phyloP scores from a whole-genome alignment of 768 basidiomycete species.

The Sarcodon sp. region DNA sequence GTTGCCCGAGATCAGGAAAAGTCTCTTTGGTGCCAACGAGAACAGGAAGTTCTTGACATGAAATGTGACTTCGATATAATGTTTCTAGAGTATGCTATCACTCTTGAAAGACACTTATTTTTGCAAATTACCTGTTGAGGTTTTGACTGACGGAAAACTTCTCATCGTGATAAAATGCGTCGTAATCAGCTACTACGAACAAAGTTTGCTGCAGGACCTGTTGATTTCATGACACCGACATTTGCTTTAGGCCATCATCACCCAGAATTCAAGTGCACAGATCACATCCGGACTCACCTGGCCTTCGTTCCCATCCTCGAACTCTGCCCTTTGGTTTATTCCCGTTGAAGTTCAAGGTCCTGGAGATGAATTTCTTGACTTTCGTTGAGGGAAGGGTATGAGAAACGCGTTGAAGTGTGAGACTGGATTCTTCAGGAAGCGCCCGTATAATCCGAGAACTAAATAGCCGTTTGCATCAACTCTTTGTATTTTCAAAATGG shows the following conservation, averaged over 20 bases:
- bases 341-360: constrained; percentile 35
- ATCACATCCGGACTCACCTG: constrained; percentile 28
- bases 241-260: constrained; percentile 24
- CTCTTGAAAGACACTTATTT: too few species aligned
- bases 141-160: too few species aligned
- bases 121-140: too few species aligned
- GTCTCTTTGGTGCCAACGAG: constrained; percentile 81
- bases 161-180: too few species aligned
- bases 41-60: constrained; percentile 88
- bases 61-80: neutral
- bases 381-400: constrained; percentile 34
- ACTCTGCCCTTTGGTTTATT: constrained; percentile 20
- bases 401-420: constrained; percentile 19
- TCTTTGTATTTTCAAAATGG: neutral
- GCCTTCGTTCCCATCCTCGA: constrained; percentile 43
- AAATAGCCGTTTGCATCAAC: neutral
- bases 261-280: neutral
- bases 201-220: constrained; percentile 43
- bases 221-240: constrained; percentile 39
- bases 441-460: constrained; percentile 45
- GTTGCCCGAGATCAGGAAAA: constrained; percentile 87
- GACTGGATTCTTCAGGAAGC: constrained; percentile 16
- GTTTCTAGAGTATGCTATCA: too few species aligned
- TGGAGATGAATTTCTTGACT: constrained; percentile 37
- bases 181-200: constrained; percentile 12